Evolutionary conservation across 768 basidiomycete species (phyloP).

Genomic region (Leccinum uliginosum): DNA sequence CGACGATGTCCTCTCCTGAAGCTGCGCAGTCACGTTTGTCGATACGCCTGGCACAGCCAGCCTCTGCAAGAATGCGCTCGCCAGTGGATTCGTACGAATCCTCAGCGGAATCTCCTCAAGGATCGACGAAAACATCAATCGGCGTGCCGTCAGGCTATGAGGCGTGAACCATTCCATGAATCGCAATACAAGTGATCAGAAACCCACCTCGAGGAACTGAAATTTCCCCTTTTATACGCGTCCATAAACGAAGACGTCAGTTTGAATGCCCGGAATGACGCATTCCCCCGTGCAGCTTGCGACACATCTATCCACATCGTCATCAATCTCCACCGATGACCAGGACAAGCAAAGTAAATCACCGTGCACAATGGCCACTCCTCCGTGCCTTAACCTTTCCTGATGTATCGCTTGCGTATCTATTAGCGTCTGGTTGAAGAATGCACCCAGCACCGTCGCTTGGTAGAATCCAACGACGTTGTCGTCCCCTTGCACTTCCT

Average conservation of each 20-base stretch:
- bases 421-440: conserved; percentile 75
- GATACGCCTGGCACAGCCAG: conserved; percentile 46
- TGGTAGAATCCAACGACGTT: conserved; percentile 94
- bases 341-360: conserved; percentile 19
- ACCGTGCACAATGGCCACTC: conserved; percentile 84
- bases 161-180: conserved; percentile 9
- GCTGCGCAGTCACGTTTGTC: conserved; percentile 34
- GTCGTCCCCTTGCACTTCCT: conserved; percentile 89
- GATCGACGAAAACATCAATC: conserved; percentile 80
- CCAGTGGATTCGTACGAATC: conserved; percentile 75
- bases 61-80: conserved; percentile 72
- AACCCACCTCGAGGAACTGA: conserved; percentile 76
- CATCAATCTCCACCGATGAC: conserved; percentile 3
- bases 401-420: conserved; percentile 85
- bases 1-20: conserved; percentile 36
- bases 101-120: conserved; percentile 83
- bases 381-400: conserved; percentile 81
- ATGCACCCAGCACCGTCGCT: conserved; percentile 79
- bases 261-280: conserved; percentile 85
- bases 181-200: background rate
- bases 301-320: conserved; percentile 56
- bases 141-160: conserved; percentile 69
- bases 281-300: conserved; percentile 74
- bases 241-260: conserved; percentile 76
- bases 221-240: conserved; percentile 78